phyloP scores from a whole-genome alignment of 495 filamentous ascomycete species.

The Penicillium longicatenatum region DNA sequence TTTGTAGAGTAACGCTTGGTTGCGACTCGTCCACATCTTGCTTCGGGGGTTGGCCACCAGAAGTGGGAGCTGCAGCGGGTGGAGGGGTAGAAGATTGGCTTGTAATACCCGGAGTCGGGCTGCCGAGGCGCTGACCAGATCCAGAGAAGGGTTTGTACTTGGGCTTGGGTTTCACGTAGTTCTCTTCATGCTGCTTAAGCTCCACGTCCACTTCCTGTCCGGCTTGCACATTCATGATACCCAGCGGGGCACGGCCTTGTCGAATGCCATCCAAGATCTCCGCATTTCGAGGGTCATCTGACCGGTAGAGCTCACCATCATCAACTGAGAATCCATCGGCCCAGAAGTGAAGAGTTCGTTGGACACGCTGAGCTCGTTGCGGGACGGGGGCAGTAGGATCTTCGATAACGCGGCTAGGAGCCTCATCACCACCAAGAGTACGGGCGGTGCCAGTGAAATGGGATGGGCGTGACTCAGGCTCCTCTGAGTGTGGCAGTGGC shows the following conservation, averaged over 20 bases:
- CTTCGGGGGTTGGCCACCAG: slow-evolving; percentile 34
- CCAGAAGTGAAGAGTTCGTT: slow-evolving; percentile 86
- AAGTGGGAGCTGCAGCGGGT: slow-evolving; percentile 32
- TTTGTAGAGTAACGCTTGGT: slow-evolving; percentile 77
- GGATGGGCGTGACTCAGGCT: slow-evolving; percentile 51
- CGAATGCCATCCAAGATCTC: slow-evolving; percentile 83
- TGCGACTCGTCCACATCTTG: slow-evolving; percentile 71
- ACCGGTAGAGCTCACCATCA: slow-evolving; percentile 85
- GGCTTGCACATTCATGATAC: slow-evolving; percentile 82
- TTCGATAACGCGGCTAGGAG: slow-evolving; percentile 71
- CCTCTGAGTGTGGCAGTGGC: slow-evolving; percentile 58
- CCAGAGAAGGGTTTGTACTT: slow-evolving; percentile 87
- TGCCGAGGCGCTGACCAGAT: slow-evolving; percentile 83
- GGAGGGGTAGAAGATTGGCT: slow-evolving; percentile 40
- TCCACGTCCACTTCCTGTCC: slow-evolving; percentile 91
- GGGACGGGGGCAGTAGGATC: slow-evolving; percentile 54
- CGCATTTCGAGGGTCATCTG: slow-evolving; percentile 84
- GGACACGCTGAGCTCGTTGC: slow-evolving; percentile 52
- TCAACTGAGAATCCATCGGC: slow-evolving; percentile 92
- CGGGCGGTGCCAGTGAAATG: slow-evolving; percentile 80
- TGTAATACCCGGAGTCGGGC: slow-evolving; percentile 73
- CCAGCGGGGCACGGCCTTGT: slow-evolving; percentile 80
- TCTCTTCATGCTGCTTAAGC: slow-evolving; percentile 81
- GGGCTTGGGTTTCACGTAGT: slow-evolving; percentile 79
- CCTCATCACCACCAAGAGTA: slow-evolving; percentile 88